These are phyloP conservation scores for Blastocystis sp. DNA, from an alignment of 352 stramenopile species.

Conservation along the genomic window DNA sequence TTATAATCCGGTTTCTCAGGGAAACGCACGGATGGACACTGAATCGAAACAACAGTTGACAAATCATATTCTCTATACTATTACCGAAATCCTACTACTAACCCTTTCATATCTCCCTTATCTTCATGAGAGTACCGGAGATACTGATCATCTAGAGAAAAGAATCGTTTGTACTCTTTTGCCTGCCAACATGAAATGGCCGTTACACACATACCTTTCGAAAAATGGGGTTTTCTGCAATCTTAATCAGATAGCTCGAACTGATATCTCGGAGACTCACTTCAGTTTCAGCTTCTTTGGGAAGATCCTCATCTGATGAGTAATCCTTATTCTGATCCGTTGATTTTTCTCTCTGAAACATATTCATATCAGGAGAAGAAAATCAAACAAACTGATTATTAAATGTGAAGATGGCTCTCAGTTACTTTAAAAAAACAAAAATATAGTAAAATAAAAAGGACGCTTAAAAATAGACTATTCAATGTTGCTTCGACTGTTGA, in stretches of 20 bases:
- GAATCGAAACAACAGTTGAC: neutral
- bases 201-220: neutral
- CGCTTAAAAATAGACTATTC: constrained; percentile 9
- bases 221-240: neutral
- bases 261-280: constrained; percentile 33
- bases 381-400: neutral
- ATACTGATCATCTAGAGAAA: neutral
- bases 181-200: neutral
- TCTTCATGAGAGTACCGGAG: constrained; percentile 11
- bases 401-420: no score
- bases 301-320: neutral
- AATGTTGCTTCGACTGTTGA: constrained; percentile 54
- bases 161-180: constrained; percentile 30
- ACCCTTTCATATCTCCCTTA: neutral
- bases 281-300: neutral
- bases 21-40: neutral
- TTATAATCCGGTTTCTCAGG: neutral
- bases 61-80: constrained; percentile 16
- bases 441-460: neutral
- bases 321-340: neutral
- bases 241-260: constrained; percentile 4
- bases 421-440: neutral
- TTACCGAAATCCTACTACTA: neutral
- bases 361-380: neutral
- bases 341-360: neutral